Evolutionary conservation across 1,284 basidiomycete species (phyloP).

Genomic region (Neolentinus lepideus): DNA sequence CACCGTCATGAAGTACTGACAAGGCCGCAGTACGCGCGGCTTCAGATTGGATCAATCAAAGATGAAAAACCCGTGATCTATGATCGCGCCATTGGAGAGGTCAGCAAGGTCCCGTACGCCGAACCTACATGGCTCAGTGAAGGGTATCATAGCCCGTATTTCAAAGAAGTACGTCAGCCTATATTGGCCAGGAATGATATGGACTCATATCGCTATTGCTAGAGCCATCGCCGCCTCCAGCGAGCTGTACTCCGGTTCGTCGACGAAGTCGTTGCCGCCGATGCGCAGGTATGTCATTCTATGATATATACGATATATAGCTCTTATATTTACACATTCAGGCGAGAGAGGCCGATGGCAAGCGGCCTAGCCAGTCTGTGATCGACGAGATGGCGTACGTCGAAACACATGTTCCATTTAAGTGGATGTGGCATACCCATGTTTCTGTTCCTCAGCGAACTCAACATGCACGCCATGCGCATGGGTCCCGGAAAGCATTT

Average conservation of each 20-base stretch:
- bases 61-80: slow-evolving; percentile 56
- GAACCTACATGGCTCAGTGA: slow-evolving; percentile 75
- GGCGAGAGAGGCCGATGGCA: slow-evolving; percentile 70
- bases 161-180: slow-evolving; percentile 36
- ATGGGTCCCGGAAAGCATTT: slow-evolving; percentile 85
- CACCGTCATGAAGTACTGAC: slow-evolving; percentile 76
- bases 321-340: neutral
- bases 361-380: slow-evolving; percentile 57
- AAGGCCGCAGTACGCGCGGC: slow-evolving; percentile 65
- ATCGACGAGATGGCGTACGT: slow-evolving; percentile 67
- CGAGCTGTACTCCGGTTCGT: slow-evolving; percentile 25
- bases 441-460: slow-evolving; percentile 30
- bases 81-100: slow-evolving; percentile 46
- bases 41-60: slow-evolving; percentile 64
- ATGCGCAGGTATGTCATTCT: slow-evolving; percentile 28
- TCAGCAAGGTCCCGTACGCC: slow-evolving; percentile 73
- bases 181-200: no score
- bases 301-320: neutral
- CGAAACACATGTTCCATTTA: neutral
- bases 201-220: no score
- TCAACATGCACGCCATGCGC: slow-evolving; percentile 84
- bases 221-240: slow-evolving; percentile 24
- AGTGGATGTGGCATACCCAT: neutral
- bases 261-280: slow-evolving; percentile 43
- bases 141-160: slow-evolving; percentile 70